Evolutionary conservation across 306 rosid species (phyloP), one percentile per base, ranked within the genome.

Genomic region (Pyrus communis): DNA sequence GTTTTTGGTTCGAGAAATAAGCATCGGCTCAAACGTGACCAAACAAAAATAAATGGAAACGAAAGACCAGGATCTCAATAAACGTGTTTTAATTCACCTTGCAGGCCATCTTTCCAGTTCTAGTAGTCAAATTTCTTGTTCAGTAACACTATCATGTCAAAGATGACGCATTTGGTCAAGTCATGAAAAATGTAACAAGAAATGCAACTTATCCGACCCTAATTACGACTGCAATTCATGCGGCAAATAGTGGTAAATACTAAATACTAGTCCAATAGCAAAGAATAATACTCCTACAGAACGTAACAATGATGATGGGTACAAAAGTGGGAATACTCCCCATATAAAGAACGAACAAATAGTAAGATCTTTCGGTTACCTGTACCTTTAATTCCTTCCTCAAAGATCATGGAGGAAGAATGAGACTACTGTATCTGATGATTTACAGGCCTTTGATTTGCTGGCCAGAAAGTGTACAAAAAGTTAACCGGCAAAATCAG

Each of bases 381-480:
- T 74, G 70, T 74, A 74, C 45, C 30, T 74, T 6, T 45, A 18
- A 61, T 45, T 62, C 60, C 61, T 62, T 54, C 78, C 60, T 43
- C 21, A 42, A 5, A 74, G n/a, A 51, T 74, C 60, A 12, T 12
- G 78, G 45, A 9, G 14, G 43, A 74, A 49, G 61, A 49, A 74
- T 45, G 78, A 45, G 43, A 43, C 78, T 74, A 61, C 57, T 19
- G 46, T 74, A 62, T 45, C 22, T 63, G 70, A 60, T 59, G 77
- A 74, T 74, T 75, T 91, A 89, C 92, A 87, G 67, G 73, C 60
- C 83, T 83, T 74, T 28, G 75, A 67, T 81, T 77, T 81, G 71
- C 86, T 83, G 83, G 86, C 79, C 77, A 84, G 75, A 70, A 54
- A 61, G 77, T 75, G 86, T 78, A 83, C 83, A 86, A 85, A 80